Base-by-base conservation (phyloP, 2,329 filamentous ascomycete species). In the Sarocladium kiliense region DNA sequence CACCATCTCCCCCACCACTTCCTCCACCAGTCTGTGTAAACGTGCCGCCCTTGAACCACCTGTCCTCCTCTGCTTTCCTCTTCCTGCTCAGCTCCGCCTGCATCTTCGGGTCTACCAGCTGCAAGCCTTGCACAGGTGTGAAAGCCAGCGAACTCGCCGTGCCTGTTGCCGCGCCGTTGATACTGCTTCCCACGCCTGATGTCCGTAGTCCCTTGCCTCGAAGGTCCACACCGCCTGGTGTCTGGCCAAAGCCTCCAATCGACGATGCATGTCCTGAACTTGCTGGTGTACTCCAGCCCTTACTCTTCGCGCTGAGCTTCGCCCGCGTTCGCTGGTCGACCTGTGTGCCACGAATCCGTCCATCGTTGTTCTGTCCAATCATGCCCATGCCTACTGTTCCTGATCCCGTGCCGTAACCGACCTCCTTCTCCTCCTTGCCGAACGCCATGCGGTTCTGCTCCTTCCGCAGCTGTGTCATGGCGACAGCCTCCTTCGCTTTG, bases 391-490 rank as follows among this genome's bases (percentile, higher is more conserved):
- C 94, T 58, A 87, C 86, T 0, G 92, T 96, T 55, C 84, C 84
- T 62, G 96, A 91, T 53, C 91, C 90, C 1, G 84, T 85, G 34
- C 91, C 93, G 68, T 95, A 97, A 30, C 92, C 93, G 1, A 94
- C 86, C 71, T 99, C 94, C 64, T 85, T 87, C 72, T 99, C 94
- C 70, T 97, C 93, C 68, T 96, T 94, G 57, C 92, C 92, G 66
- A 99, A 99, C 0, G 87, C 91, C 82, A 99, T 87, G 54, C 94
- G 84, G 74, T 99, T 99, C 72, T 97, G 94, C 3, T 91, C 91
- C 71, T 97, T 97, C 61, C 92, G 86, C 27, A 99, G 77, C 55
- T 99, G 94, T 0, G 94, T 99, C 91, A 97, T 96, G 58, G 94
- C 93, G 6, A 90, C 90, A 3, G 93, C 92, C 71, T 96, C 94